Evolutionary conservation across 2,329 filamentous ascomycete species (phyloP), one percentile per base, ranked within the genome.

Genomic region (Fusarium paranaense): DNA sequence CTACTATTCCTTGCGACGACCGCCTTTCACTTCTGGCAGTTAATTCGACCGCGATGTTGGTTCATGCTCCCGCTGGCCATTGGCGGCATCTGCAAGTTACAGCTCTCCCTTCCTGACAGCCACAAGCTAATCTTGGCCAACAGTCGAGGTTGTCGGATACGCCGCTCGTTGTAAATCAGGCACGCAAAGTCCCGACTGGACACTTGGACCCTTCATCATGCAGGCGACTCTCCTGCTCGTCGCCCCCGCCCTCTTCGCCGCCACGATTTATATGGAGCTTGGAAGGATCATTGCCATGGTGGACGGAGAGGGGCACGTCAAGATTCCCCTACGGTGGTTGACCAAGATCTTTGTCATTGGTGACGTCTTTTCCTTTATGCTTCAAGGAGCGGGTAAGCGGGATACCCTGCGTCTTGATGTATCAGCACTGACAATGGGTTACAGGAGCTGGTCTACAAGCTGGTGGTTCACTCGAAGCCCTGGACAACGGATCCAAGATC

Each of bases 401-500:
- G 14, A 8, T 9, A 11, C 42, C n/a, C 1, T 35, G 20, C 2
- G 6, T 6, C 16, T 25, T 61, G 57, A 45, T 25, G 16, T 25
- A 7, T 18, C 16, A 2, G 1, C 22, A 38, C 32, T 58, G 33
- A 58, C 20, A 4, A 35, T 20, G 2, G 7, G 20, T 22, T 5
- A 1, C 2, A 71, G 69, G 69, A 1, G 69, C 67, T 25, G 69
- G 69, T 2, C 47, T 62, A 2, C 69, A 71, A 27, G 35, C 71
- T 0, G 89, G 63, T 1, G 79, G 78, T 1, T 62, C 74, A 58
- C 78, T 85, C 13, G 68, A 71, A 9, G 60, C 72, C 3, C n/a
- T 77, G 5, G 42, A 70, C 3, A 74, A 76, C 0, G 86, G 85
- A 25, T 78, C 86, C 0, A 82, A 85, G 2, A 75, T 90, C 32